A percentile compares a stretch with the other conserved stretches of the same genome.
These are phyloP conservation scores for Scopulariopsis brevicaulis DNA, from an alignment of 2,329 filamentous ascomycete genomes.

Conservation along the genomic window DNA sequence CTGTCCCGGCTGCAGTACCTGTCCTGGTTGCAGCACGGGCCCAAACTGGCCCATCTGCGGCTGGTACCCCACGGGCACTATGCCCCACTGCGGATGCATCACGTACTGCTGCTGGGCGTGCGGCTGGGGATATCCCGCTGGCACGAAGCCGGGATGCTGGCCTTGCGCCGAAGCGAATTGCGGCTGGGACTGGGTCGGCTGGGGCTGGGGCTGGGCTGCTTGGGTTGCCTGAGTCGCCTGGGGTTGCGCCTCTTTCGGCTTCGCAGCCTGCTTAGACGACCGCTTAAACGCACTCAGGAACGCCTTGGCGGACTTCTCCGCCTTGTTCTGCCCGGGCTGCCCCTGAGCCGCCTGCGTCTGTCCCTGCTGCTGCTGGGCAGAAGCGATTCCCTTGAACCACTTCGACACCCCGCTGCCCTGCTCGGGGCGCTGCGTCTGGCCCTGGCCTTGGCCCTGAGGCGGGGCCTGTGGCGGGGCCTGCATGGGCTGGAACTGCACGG, in stretches of 20 bases:
- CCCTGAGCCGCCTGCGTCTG: constrained; percentile 6
- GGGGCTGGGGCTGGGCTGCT: not conserved
- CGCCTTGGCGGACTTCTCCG: constrained; percentile 11
- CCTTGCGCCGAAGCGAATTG: not conserved
- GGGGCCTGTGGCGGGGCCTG: not conserved
- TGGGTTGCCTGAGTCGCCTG: not conserved
- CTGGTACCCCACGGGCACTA: not conserved
- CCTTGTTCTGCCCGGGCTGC: constrained; percentile 4
- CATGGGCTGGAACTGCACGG: not conserved
- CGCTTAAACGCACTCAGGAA: constrained; percentile 14
- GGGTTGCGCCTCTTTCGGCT: not conserved
- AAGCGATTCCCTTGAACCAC: constrained; percentile 8
- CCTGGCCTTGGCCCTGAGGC: not conserved
- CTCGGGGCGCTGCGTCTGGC: not conserved
- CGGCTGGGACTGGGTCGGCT: not conserved
- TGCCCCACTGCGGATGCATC: not conserved
- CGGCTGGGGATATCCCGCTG: not conserved
- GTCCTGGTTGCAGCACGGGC: not conserved
- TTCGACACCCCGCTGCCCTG: constrained; percentile 5
- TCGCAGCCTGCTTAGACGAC: constrained; percentile 10
- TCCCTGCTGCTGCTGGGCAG: constrained; percentile 7
- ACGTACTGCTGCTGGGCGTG: not conserved
- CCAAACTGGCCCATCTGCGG: not conserved
- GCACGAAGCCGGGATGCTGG: not conserved
- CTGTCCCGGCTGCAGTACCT: not conserved